Evolutionary conservation across 2,329 filamentous ascomycete species (phyloP), one percentile per base, ranked within the genome.

Genomic region (Fusarium keratoplasticum): DNA sequence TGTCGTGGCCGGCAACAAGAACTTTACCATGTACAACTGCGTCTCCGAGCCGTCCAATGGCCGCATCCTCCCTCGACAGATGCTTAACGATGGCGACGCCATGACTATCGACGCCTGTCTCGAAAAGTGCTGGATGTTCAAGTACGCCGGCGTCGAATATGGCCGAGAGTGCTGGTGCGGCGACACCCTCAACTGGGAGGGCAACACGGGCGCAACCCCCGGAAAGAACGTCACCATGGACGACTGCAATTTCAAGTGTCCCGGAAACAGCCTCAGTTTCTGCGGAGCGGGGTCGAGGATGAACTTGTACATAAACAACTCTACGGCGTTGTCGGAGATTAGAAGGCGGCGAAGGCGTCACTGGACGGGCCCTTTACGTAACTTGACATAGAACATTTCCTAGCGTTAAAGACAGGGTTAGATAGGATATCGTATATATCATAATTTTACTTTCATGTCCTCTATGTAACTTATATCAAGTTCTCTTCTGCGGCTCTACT

Each of bases 121-220:
- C 2, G 75, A 80, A 55, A 76, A 76, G 2, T 84, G 83, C 57
- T 77, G 73, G 40, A 71, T 79, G 22, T 84, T 81, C 63, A 78
- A 77, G 8, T 84, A 78, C 27, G 82, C 80, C 1, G 83, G 83
- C 11, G 77, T 84, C 5, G 82, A 84, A 60, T 84, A 84, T 35
- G 81, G 81, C 8, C 77, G 76, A 2, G 83, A 84, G 25, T 84
- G 83, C 29, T 84, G 81, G 78, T 84, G 83, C 47, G 82, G 82
- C 6, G 78, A 83, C 58, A 54, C 61, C 1, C 64, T 84, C 11
- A 77, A 79, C 27, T 74, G 80, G 29, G 73, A 73, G 7, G 81
- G 80, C 0, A 76, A 67, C 66, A 33, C 62, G 6, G 66, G 68
- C 11, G 58, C 72, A 1, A 71, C 64, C 2, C 76, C 78, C 0